Conservation (phyloP, 116 monocot species). For the Zostera marina region DNA sequence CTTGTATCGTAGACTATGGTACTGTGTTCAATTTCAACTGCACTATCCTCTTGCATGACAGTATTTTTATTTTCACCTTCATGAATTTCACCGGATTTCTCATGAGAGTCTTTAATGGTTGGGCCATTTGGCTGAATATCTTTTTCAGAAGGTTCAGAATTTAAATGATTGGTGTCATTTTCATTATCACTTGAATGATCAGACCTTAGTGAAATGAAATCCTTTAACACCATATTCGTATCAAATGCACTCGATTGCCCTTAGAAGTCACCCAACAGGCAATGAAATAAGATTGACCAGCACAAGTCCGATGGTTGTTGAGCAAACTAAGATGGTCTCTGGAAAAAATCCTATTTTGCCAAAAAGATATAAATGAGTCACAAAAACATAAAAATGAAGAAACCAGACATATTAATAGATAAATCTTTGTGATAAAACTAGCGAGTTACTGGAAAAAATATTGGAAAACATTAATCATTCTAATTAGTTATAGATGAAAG, state of each 20-base stretch:
- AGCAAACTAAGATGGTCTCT: too few relatives aligned
- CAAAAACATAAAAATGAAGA: too few relatives aligned
- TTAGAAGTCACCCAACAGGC: background rate
- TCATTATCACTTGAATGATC: slow-evolving; percentile 9
- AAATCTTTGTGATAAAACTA: too few relatives aligned
- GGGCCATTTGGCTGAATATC: slow-evolving; percentile 5
- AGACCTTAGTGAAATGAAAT: slow-evolving; percentile 34
- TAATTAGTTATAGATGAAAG: too few relatives aligned
- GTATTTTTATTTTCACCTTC: slow-evolving; percentile 19
- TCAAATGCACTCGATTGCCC: background rate
- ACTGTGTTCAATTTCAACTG: slow-evolving; percentile 9
- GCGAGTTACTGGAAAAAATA: too few relatives aligned
- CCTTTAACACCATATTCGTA: slow-evolving; percentile 29
- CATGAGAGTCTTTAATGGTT: background rate
- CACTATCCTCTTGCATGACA: slow-evolving; percentile 20
- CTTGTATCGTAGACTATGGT: slow-evolving; percentile 13
- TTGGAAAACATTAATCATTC: too few relatives aligned
- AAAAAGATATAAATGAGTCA: too few relatives aligned
- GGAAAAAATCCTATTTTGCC: too few relatives aligned
- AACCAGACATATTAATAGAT: too few relatives aligned
- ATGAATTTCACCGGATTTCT: slow-evolving; percentile 2
- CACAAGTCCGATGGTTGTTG: too few relatives aligned
- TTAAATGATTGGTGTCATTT: slow-evolving; percentile 2
- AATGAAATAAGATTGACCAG: too few relatives aligned
- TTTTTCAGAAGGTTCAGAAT: slow-evolving; percentile 2